Percentiles rank a stretch among this genome's conserved stretches.
phyloP scores from a whole-genome alignment of 2,329 filamentous ascomycete genomes.

The Cladosporium sp. region DNA sequence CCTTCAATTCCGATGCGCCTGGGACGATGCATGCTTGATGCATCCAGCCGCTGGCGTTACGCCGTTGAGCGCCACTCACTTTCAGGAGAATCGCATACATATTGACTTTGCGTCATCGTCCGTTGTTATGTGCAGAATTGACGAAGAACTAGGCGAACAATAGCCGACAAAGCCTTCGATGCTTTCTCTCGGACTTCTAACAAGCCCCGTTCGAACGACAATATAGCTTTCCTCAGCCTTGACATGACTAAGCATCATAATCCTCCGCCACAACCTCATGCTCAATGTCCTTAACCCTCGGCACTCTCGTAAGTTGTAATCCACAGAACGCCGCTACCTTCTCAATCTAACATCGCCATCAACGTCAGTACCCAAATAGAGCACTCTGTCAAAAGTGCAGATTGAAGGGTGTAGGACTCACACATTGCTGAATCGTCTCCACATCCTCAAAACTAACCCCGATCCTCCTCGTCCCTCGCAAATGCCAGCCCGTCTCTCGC shows the following conservation, averaged over 20 bases:
- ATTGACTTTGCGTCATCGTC: background rate
- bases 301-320: slow-evolving; percentile 32
- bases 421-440: slow-evolving; percentile 39
- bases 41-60: background rate
- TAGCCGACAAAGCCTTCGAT: too few species aligned
- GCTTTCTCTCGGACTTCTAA: too few species aligned
- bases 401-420: slow-evolving; percentile 22
- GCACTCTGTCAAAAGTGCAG: too few species aligned
- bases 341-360: slow-evolving; percentile 29
- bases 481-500: slow-evolving; percentile 53
- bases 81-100: background rate
- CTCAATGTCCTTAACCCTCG: slow-evolving; percentile 38
- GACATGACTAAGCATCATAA: too few species aligned
- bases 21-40: too few species aligned
- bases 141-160: too few species aligned
- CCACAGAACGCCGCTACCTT: slow-evolving; percentile 36
- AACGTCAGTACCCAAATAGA: slow-evolving; percentile 2
- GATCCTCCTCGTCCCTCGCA: slow-evolving; percentile 47
- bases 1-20: background rate
- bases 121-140: background rate
- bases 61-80: background rate
- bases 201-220: too few species aligned
- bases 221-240: too few species aligned
- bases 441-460: slow-evolving; percentile 45
- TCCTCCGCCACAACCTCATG: slow-evolving; percentile 31